Evolutionary conservation across 2,329 filamentous ascomycete species (phyloP), one percentile per base, ranked within the genome.

Genomic region (Fusarium oxysporum): DNA sequence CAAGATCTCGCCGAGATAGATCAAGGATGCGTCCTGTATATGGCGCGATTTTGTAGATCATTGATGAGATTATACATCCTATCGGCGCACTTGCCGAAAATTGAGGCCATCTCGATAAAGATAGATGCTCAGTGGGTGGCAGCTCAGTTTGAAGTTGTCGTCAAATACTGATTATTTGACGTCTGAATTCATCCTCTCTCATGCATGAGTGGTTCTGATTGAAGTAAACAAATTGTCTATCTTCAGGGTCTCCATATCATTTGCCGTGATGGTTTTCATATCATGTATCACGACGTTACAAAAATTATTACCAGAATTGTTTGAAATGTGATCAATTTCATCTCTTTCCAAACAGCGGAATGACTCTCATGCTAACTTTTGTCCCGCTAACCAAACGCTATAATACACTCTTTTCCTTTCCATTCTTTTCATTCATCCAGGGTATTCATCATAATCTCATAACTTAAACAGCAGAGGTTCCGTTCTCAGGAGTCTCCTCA

Each of bases 401-500:
- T 56, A 65, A 55, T 66, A 56, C 48, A 57, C 30, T 32, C 53
- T 51, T 45, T 56, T 55, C 28, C 32, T 40, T 48, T 16, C 51
- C 33, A 38, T 32, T 62, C 38, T 30, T 43, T 51, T 57, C 14
- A 11, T 58, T 21, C 8, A 23, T 30, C 44, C 38, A 43, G 70
- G 70, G 70, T 73, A 73, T 71, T 69, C 58, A 50, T 68, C 68
- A 48, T 70, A 50, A 70, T 45, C 47, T 67, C 61, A 64, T 68
- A 58, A 71, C 35, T 72, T 37, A 73, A 62, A 53, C 71, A 45
- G 51, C 58, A 53, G 68, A 58, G 17, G 71, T 72, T 28, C 71
- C 71, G 2, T 72, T 69, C 63, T 72, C 71, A 14, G 41, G 48
- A 12, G 47, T 69, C 83, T 91, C 89, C 77, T 91, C 88, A 1